Base-by-base conservation (phyloP, 2,329 filamentous ascomycete genomes). In the Hymenoscyphus scutula region DNA sequence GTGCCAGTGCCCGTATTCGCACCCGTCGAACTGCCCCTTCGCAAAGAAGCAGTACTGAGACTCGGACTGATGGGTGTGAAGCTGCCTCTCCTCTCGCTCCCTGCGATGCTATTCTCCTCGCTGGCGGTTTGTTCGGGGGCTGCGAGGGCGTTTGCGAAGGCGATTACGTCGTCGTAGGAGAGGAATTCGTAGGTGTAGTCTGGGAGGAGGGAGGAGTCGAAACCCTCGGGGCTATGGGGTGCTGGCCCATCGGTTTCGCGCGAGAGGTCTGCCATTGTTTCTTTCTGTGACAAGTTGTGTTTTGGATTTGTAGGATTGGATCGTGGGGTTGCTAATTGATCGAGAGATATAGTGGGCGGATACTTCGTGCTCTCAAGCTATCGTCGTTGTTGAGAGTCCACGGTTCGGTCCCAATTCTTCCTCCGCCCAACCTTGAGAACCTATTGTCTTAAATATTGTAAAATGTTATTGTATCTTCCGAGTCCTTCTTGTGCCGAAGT, bases 181-280 rank as follows among this genome's bases (percentile, higher is more conserved):
- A 96, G 81, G 74, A 97, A 97, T 62, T 95, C 87, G 71, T 83
- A 82, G 74, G 93, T 84, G 75, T 82, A 86, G 76, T 97, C 92
- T n/a, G 92, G 93, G 23, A 97, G 82, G 41, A 78, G 79, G 17
- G 82, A 81, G 64, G 83, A 80, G 75, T 95, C 89, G 77, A 89
- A 92, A 54, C 83, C 84, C 67, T 88, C 81, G 48, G 79, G 86
- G 69, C 86, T 86, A 56, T 78, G 77, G 37, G 81, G 88, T 67
- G 86, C 85, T 45, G 79, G 80, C 30, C 80, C 81, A 66, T 83
- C 79, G 55, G 79, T 81, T 54, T 73, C 72, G 69, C 68, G 67
- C 30, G 63, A 57, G 27, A 72, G 54, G 59, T 75, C 73, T 55
- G 73, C 73, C 73, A 75, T 75, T 53, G 59, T 61, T 11, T 48